Percentiles rank a stretch among this genome's conserved stretches.
Conservation (phyloP, 352 stramenopile species). For the Thalassiosira exigua region DNA sequence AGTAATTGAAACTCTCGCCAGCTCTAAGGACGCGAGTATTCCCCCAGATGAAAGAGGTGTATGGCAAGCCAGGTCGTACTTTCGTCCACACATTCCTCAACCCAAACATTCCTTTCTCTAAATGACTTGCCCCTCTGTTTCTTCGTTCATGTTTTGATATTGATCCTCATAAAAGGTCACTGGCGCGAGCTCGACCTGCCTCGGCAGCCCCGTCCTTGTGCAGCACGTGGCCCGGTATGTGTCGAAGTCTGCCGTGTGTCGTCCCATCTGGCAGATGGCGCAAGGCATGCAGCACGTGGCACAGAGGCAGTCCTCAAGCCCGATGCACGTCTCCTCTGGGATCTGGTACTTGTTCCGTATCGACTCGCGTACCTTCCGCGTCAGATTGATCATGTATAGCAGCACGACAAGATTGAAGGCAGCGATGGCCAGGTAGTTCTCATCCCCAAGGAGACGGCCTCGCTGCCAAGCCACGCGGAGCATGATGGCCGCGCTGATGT, state of each 20-base stretch:
- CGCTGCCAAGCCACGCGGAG: constrained; percentile 29
- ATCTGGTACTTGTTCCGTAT: constrained; percentile 76
- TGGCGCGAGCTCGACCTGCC: no score
- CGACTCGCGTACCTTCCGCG: constrained; percentile 50
- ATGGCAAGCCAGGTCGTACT: no score
- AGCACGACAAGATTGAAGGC: constrained; percentile 13
- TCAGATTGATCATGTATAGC: constrained; percentile 60
- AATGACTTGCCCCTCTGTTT: no score
- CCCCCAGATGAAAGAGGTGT: no score
- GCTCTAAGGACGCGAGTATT: no score
- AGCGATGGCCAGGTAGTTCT: no score
- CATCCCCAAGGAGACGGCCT: neutral
- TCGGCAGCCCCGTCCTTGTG: constrained; percentile 47
- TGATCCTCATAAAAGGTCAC: no score
- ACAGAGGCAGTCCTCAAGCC: constrained; percentile 62
- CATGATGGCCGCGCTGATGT: constrained; percentile 53
- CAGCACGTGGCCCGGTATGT: constrained; percentile 52
- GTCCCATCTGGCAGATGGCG: constrained; percentile 75
- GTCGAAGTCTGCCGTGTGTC: constrained; percentile 75
- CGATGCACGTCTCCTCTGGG: constrained; percentile 50
- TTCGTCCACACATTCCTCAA: no score
- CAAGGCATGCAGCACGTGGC: constrained; percentile 68
- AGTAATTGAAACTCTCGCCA: no score
- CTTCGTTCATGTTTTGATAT: no score
- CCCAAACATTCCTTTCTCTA: no score